Evolutionary conservation across 2,329 filamentous ascomycete genomes (phyloP), one percentile per base, ranked within the genome.

Genomic region (Penicillium sp.): DNA sequence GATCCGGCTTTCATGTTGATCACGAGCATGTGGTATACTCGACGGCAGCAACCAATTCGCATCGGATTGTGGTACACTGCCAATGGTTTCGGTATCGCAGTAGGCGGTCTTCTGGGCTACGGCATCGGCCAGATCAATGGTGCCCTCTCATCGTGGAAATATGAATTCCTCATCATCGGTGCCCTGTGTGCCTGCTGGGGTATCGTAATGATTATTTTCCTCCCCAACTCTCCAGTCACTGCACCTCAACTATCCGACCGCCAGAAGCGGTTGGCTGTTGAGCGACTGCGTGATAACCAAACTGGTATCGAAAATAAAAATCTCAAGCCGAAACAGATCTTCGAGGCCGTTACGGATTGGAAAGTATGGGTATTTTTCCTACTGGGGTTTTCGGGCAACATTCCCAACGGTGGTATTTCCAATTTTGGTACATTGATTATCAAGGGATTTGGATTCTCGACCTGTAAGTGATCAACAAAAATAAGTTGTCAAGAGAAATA

Each of bases 1-100:
- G 58, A 83, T 60, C 84, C 84, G 0, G 79, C 78, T 0, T 84
- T 86, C 55, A 84, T 87, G 76, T 69, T 87, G 1, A 81, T 86
- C 9, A 58, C 56, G 2, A 55, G 57, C 5, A 64, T 60, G 45
- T 66, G 59, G 48, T 67, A 65, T 43, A 65, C 58, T 7, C 57
- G 63, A 5, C 31, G 53, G 1, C 54, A 72, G 47, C 68, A 71
- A 42, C 65, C 64, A 3, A 61, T 64, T 7, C 62, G 69, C 16
- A 67, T 68, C 33, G 65, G 65, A 3, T 51, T 68, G 3, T 70
- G 65, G 61, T 72, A 71, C 45, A 65, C 71, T 0, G 75, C 74
- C 3, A 78, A 78, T 35, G 77, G 75, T 1, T 63, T 75, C n/a
- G 74, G 74, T 3, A 74, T 77, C 2, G 77, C 77, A 8, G 67